A percentile compares a stretch with the other conserved stretches of the same genome.
Conservation (phyloP, 2,329 filamentous ascomycete species). For the Microdochium bolleyi region DNA sequence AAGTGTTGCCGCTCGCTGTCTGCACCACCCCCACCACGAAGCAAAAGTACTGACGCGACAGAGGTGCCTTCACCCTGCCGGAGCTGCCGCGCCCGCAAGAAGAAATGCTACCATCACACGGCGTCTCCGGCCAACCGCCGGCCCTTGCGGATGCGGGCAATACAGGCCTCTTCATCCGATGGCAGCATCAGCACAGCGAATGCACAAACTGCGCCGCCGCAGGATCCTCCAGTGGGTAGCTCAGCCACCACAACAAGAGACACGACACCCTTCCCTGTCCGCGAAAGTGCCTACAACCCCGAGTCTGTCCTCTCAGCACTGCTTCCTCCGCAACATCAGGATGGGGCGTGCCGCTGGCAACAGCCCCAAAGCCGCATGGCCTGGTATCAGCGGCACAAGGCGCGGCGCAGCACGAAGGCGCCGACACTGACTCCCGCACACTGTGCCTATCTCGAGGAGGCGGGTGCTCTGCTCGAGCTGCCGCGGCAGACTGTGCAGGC, state of each 20-base stretch:
- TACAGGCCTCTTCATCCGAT: neutral
- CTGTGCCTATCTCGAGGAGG: slow-evolving; percentile 7
- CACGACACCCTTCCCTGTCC: slow-evolving; percentile 4
- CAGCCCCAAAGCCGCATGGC: slow-evolving; percentile 2
- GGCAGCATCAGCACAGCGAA: neutral
- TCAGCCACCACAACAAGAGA: slow-evolving; percentile 1
- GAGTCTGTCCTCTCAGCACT: slow-evolving; percentile 9
- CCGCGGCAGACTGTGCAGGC: slow-evolving; percentile 8
- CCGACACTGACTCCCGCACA: slow-evolving; percentile 4
- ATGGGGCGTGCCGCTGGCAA: neutral
- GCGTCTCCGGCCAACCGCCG: neutral
- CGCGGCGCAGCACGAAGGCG: neutral
- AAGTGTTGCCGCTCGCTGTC: neutral
- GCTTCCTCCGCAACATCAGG: neutral
- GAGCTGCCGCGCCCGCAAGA: slow-evolving; percentile 9
- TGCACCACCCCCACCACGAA: neutral
- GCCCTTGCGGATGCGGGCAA: neutral
- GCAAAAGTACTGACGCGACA: neutral
- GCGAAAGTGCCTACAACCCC: slow-evolving; percentile 10
- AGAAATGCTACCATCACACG: slow-evolving; percentile 9
- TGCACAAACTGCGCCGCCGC: neutral
- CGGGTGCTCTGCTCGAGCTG: slow-evolving; percentile 6
- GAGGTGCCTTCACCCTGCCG: slow-evolving; percentile 11
- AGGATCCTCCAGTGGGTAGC: neutral
- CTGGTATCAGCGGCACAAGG: slow-evolving; percentile 9